phyloP scores from a whole-genome alignment of 306 rosid species.

The Rosa persica region DNA sequence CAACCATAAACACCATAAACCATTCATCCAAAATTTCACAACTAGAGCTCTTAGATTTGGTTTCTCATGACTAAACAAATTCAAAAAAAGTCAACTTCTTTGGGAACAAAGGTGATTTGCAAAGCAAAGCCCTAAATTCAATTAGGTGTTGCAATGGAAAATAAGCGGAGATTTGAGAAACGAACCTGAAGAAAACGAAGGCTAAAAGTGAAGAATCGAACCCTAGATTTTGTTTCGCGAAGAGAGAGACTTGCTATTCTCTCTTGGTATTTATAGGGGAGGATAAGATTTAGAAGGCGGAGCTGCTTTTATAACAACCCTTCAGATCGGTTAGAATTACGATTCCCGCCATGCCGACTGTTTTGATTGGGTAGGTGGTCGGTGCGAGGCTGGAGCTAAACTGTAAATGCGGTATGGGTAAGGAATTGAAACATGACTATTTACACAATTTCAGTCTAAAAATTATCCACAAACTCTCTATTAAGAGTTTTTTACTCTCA shows the following conservation, averaged over 20 bases:
- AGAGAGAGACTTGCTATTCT: not conserved
- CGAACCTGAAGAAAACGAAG: constrained; percentile 32
- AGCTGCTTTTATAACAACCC: not conserved
- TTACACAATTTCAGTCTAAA: too few species aligned
- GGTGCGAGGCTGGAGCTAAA: not conserved
- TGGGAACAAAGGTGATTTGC: not conserved
- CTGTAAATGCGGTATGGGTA: not conserved
- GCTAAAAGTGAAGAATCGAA: constrained; percentile 8
- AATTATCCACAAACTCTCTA: too few species aligned
- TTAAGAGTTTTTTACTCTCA: too few species aligned
- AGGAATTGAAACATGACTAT: too few species aligned
- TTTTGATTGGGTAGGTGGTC: not conserved
- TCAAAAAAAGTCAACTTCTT: too few species aligned
- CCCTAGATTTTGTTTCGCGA: constrained; percentile 37
- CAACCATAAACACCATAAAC: not conserved
- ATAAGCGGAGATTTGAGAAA: not conserved
- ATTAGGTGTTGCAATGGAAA: not conserved
- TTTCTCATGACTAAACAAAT: not conserved
- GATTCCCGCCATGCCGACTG: not conserved
- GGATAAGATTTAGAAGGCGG: constrained; percentile 11
- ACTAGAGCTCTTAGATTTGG: not conserved
- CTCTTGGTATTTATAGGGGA: constrained; percentile 3
- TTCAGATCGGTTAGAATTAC: not conserved
- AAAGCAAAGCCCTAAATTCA: not conserved
- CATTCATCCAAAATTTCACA: not conserved